A percentile compares a stretch with the other conserved stretches of the same genome.
Evolutionary conservation across 805 yeast species (phyloP).

Genomic region (Clavispora santaluciae): DNA sequence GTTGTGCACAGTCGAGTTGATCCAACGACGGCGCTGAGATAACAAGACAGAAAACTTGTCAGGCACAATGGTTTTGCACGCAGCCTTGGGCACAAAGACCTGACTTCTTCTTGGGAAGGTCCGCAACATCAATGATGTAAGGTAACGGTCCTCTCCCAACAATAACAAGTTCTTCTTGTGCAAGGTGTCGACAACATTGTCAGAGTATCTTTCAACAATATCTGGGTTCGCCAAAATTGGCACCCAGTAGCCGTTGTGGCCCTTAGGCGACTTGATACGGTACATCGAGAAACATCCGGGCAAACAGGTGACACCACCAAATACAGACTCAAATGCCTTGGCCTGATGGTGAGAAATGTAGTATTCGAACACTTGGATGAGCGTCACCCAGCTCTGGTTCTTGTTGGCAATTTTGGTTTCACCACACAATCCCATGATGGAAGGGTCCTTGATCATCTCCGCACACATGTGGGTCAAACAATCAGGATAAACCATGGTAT

Average conservation of each 20-base stretch:
- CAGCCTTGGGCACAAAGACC: conserved; percentile 83
- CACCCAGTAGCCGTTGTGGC: conserved; percentile 70
- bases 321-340: conserved; percentile 91
- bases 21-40: conserved; percentile 96
- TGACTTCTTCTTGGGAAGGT: conserved; percentile 89
- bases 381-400: conserved; percentile 79
- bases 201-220: conserved; percentile 86
- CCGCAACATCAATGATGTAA: conserved; percentile 78
- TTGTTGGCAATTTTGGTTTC: conserved; percentile 90
- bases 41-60: conserved; percentile 69
- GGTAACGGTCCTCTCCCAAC: conserved; percentile 86
- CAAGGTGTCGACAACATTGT: conserved; percentile 75
- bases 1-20: conserved; percentile 90
- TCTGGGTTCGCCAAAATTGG: conserved; percentile 92
- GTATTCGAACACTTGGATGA: conserved; percentile 90
- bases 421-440: conserved; percentile 90
- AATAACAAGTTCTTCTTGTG: conserved; percentile 82
- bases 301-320: conserved; percentile 90
- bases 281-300: conserved; percentile 96
- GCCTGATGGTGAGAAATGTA: conserved; percentile 92
- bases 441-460: conserved; percentile 81
- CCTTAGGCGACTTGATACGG: conserved; percentile 86
- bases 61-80: conserved; percentile 90
- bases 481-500: conserved; percentile 83
- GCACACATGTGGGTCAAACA: conserved; percentile 87